These are phyloP conservation scores for Abelmoschus esculentus DNA, from an alignment of 345 rosid species.

Conservation along the genomic window DNA sequence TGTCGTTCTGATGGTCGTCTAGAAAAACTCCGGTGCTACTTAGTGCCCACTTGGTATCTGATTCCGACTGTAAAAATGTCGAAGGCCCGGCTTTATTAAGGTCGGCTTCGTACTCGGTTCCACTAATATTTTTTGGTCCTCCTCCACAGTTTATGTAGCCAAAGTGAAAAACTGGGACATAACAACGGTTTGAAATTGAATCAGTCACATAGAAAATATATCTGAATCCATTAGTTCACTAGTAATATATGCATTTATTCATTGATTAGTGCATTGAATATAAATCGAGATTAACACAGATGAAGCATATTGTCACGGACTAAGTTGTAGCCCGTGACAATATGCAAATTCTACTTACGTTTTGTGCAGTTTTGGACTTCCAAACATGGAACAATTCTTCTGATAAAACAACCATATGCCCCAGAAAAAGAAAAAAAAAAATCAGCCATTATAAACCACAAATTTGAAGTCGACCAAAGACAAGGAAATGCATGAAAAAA, in stretches of 20 bases:
- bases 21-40: constrained; percentile 17
- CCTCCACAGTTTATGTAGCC: constrained; percentile 11
- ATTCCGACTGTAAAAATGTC: constrained; percentile 6
- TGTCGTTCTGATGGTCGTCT: constrained; percentile 25
- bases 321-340: no score
- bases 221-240: not conserved
- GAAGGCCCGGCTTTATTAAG: constrained; percentile 30
- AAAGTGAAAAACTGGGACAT: constrained; percentile 15
- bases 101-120: constrained; percentile 17
- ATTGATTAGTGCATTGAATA: not conserved
- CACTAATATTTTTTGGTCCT: no score
- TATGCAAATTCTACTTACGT: not conserved
- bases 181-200: no score
- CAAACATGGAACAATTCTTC: constrained; percentile 17
- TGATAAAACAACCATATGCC: constrained; percentile 6
- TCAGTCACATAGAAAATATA: not conserved
- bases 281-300: not conserved
- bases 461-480: no score
- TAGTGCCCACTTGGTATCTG: not conserved
- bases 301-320: not conserved
- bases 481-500: no score
- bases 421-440: not conserved
- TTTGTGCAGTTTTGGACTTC: not conserved
- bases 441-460: not conserved
- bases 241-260: no score